Conservation (phyloP, 1,284 basidiomycete species). For the Afroboletus lepidellus region DNA sequence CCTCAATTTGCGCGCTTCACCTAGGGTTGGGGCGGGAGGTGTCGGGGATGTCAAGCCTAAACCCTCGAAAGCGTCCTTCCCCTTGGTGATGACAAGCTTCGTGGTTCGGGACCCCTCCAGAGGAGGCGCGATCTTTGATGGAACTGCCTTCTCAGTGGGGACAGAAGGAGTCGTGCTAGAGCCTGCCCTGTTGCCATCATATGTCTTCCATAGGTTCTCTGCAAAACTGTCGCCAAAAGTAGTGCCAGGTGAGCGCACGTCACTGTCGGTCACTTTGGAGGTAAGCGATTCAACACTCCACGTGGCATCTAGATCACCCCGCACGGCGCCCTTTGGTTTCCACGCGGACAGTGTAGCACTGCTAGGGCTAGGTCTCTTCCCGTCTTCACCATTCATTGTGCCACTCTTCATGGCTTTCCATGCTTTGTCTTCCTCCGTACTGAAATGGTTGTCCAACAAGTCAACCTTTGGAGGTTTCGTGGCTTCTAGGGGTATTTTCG, state of each 20-base stretch:
- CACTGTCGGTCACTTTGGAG: slow-evolving; percentile 27
- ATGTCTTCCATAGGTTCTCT: slow-evolving; percentile 52
- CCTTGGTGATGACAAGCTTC: slow-evolving; percentile 34
- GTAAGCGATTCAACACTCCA: slow-evolving; percentile 44
- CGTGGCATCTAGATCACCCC: slow-evolving; percentile 38
- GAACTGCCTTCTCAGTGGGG: slow-evolving; percentile 22
- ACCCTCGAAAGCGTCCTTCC: slow-evolving; percentile 75
- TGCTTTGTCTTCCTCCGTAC: slow-evolving; percentile 48
- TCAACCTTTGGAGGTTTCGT: slow-evolving; percentile 34
- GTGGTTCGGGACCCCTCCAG: slow-evolving; percentile 30
- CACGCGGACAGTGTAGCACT: slow-evolving; percentile 34
- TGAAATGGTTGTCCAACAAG: slow-evolving; percentile 43
- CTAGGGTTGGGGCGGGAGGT: slow-evolving; percentile 61
- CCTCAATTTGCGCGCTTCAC: slow-evolving; percentile 68
- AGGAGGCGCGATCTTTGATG: slow-evolving; percentile 28
- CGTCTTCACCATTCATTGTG: slow-evolving; percentile 14
- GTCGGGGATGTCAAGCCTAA: slow-evolving; percentile 52
- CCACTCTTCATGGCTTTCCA: slow-evolving; percentile 46
- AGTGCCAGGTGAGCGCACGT: slow-evolving; percentile 11
- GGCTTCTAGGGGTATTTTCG: slow-evolving; percentile 27
- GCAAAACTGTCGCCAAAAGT: slow-evolving; percentile 56
- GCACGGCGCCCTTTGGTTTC: slow-evolving; percentile 23
- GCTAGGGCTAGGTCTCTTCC: slow-evolving; percentile 39
- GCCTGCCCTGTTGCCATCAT: slow-evolving; percentile 34
- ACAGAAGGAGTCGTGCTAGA: slow-evolving; percentile 22